Conservation (phyloP, 768 basidiomycete species). For the Boletus bicolor region DNA sequence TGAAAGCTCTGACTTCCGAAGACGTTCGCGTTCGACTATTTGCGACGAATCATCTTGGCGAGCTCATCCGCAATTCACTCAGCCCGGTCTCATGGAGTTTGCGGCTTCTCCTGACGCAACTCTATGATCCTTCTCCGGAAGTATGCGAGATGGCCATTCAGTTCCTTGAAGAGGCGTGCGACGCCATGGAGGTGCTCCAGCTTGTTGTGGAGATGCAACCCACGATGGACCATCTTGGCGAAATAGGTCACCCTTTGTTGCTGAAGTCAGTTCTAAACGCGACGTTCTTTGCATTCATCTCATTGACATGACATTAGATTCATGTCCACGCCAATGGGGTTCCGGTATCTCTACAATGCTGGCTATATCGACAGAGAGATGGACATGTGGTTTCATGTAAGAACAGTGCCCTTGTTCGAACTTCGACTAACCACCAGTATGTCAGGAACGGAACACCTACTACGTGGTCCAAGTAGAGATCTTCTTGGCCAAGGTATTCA, state of each 20-base stretch:
- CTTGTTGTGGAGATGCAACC: slow-evolving; percentile 94
- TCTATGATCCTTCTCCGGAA: slow-evolving; percentile 89
- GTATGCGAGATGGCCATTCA: slow-evolving; percentile 89
- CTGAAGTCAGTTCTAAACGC: slow-evolving; percentile 59
- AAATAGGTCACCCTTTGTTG: slow-evolving; percentile 83
- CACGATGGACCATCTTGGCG: slow-evolving; percentile 91
- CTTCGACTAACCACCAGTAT: slow-evolving; percentile 6
- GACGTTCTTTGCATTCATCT: not conserved
- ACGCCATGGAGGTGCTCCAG: slow-evolving; percentile 77
- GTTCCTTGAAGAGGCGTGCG: slow-evolving; percentile 87
- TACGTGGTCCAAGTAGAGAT: slow-evolving; percentile 96
- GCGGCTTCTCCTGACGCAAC: slow-evolving; percentile 86
- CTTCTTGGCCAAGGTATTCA: slow-evolving; percentile 79
- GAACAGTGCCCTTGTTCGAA: slow-evolving; percentile 22
- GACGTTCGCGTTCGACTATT: slow-evolving; percentile 87
- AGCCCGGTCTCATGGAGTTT: slow-evolving; percentile 84
- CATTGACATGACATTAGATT: slow-evolving; percentile 52
- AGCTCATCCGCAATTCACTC: slow-evolving; percentile 62
- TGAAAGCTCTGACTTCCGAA: slow-evolving; percentile 91
- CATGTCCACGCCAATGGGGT: slow-evolving; percentile 91
- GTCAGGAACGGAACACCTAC: slow-evolving; percentile 85
- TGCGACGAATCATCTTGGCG: slow-evolving; percentile 83
- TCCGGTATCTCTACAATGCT: slow-evolving; percentile 86
- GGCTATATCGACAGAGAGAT: slow-evolving; percentile 94
- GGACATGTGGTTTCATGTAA: slow-evolving; percentile 93